Percentiles rank a stretch among this genome's conserved stretches.
phyloP scores from a whole-genome alignment of 495 filamentous ascomycete genomes.

The Clavariopsis aquatica region DNA sequence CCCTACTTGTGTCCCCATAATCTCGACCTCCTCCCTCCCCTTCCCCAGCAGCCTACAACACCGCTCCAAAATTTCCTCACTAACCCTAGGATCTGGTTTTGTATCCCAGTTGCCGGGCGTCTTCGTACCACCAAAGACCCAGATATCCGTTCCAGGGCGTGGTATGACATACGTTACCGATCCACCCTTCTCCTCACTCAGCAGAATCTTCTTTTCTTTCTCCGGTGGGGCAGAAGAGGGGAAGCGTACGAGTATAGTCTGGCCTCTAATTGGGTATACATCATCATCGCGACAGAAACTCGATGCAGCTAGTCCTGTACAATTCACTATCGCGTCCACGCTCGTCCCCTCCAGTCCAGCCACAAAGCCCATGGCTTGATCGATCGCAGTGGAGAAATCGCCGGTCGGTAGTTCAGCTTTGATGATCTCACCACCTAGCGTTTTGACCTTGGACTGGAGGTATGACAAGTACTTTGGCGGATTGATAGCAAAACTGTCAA shows the following conservation, averaged over 20 bases:
- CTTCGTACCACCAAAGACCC: slow-evolving; percentile 11
- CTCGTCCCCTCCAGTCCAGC: slow-evolving; percentile 52
- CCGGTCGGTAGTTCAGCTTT: slow-evolving; percentile 5
- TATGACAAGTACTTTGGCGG: slow-evolving; percentile 13
- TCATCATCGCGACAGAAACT: slow-evolving; percentile 74
- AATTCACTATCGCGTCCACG: slow-evolving; percentile 79
- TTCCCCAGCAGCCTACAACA: slow-evolving; percentile 57
- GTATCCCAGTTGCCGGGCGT: neutral
- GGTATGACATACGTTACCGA: slow-evolving; percentile 17
- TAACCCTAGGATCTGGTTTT: neutral
- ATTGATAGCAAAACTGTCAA: slow-evolving; percentile 21
- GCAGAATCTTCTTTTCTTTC: neutral
- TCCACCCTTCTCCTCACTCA: neutral
- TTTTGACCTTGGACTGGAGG: slow-evolving; percentile 5
- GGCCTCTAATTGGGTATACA: slow-evolving; percentile 77
- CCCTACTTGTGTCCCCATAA: slow-evolving; percentile 82
- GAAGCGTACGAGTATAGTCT: slow-evolving; percentile 86
- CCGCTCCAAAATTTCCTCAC: neutral
- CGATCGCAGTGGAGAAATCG: slow-evolving; percentile 46
- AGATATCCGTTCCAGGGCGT: slow-evolving; percentile 3
- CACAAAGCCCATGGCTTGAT: slow-evolving; percentile 71
- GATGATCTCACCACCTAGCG: slow-evolving; percentile 13
- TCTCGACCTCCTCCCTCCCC: slow-evolving; percentile 75
- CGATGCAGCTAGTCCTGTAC: slow-evolving; percentile 73
- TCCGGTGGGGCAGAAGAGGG: slow-evolving; percentile 49